Evolutionary conservation across 495 filamentous ascomycete genomes (phyloP), one percentile per base, ranked within the genome.

Genomic region (Penicillium flavigenum): DNA sequence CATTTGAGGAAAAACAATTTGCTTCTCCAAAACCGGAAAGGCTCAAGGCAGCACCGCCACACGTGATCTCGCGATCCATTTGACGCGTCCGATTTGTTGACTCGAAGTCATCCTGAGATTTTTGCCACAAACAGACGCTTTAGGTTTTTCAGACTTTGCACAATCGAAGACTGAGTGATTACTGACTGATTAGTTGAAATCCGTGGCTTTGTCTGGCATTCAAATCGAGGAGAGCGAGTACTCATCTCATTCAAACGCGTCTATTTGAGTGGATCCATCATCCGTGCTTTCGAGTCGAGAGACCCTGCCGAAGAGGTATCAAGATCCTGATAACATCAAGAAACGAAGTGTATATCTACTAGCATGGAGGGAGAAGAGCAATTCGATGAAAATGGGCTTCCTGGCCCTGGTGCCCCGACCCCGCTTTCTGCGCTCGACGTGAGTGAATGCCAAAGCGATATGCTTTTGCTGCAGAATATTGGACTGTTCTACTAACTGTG

Each of bases 371-470:
- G 79, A 29, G 83, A 87, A 61, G 77, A 74, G 27, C 81, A 86
- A 44, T 74, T 75, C 53, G 87, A 88, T 48, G 88, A 90, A 60
- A 81, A 74, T 62, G 76, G 78, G 22, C 74, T 82, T 53, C 86
- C 86, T 42, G 92, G 90, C 27, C 94, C 95, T 58, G 94, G 94
- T 62, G 94, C 95, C 19, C 94, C 94, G 12, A 98, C 91, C 47
- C 94, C 94, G n/a, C 82, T 98, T 32, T 73, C 78, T 43, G 86
- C 87, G 17, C 78, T 98, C n/a, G 94, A 98, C 81, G 92, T 96
- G 79, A 56, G 73, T 61, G 12, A 52, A 31, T n/a, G 5, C 16
- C 26, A 3, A 24, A 20, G 31, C 20, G 36, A 49, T 22, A 24
- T 26, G 36, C 12, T 31, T 20, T 27, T 29, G 19, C 16, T 36